These are phyloP conservation scores for Claviceps maximensis DNA, from an alignment of 2,329 filamentous ascomycete species.

Conservation along the genomic window DNA sequence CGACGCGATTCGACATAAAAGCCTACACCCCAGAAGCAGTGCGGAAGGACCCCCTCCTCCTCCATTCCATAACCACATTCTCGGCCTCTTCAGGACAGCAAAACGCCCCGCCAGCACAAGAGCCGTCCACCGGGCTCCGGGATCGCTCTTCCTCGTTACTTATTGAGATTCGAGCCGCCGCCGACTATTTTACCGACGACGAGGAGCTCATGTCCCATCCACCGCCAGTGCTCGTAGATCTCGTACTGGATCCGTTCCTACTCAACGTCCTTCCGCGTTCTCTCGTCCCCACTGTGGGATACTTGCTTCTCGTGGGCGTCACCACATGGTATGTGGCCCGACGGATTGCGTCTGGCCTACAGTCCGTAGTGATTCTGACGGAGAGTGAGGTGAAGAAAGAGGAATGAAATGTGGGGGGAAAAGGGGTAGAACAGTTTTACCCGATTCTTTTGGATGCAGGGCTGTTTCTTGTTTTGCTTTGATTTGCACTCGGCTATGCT, in stretches of 20 bases:
- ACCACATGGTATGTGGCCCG: slow-evolving; percentile 30
- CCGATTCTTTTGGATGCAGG: too few species aligned
- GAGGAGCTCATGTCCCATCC: slow-evolving; percentile 60
- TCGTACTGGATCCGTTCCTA: slow-evolving; percentile 77
- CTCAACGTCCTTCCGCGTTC: slow-evolving; percentile 69
- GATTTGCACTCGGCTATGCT: neutral
- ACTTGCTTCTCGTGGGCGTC: slow-evolving; percentile 50
- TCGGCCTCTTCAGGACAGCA: slow-evolving; percentile 41
- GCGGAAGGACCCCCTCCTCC: slow-evolving; percentile 47
- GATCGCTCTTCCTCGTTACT: slow-evolving; percentile 40
- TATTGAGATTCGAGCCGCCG: slow-evolving; percentile 60
- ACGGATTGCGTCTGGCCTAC: slow-evolving; percentile 16
- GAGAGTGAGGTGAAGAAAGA: slow-evolving; percentile 24
- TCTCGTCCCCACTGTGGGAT: slow-evolving; percentile 56
- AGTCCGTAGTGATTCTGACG: slow-evolving; percentile 13
- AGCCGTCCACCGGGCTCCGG: neutral
- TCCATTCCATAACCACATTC: slow-evolving; percentile 51
- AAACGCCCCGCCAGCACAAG: neutral
- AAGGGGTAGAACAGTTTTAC: too few species aligned
- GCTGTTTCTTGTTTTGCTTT: neutral
- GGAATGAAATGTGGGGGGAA: slow-evolving; percentile 17
- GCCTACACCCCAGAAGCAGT: slow-evolving; percentile 49
- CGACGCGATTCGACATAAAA: slow-evolving; percentile 62
- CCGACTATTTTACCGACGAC: slow-evolving; percentile 75
- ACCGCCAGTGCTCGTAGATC: slow-evolving; percentile 62